These are phyloP conservation scores for Podospora pseudopauciseta DNA, from an alignment of 495 filamentous ascomycete species.

Conservation along the genomic window DNA sequence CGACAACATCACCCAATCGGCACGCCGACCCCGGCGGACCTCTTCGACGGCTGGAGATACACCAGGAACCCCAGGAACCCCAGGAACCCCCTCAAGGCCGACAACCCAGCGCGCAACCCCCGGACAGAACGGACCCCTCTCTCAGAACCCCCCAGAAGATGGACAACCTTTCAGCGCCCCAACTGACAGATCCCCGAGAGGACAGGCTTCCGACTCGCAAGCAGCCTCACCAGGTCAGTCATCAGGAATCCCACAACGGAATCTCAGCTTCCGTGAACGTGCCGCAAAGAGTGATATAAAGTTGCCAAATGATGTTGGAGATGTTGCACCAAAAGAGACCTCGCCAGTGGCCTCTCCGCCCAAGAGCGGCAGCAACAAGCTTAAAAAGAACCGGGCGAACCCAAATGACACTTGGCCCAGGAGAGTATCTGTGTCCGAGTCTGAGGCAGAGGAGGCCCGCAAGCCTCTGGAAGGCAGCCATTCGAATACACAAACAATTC, in stretches of 20 bases:
- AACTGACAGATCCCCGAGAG: slow-evolving; percentile 26
- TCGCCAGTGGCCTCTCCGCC: slow-evolving; percentile 30
- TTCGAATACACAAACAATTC: neutral
- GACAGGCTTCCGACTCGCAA: slow-evolving; percentile 30
- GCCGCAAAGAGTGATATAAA: slow-evolving; percentile 39
- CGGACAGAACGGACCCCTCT: slow-evolving; percentile 30
- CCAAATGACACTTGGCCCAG: slow-evolving; percentile 35
- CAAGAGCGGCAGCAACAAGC: slow-evolving; percentile 46
- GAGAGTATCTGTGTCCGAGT: slow-evolving; percentile 27
- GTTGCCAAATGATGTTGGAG: slow-evolving; percentile 27
- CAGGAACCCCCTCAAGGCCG: slow-evolving; percentile 25
- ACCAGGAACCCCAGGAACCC: slow-evolving; percentile 19
- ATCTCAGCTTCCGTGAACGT: slow-evolving; percentile 50
- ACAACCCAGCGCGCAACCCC: neutral
- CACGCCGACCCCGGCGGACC: slow-evolving; percentile 21
- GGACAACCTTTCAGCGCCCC: slow-evolving; percentile 25
- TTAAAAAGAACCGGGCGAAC: slow-evolving; percentile 43
- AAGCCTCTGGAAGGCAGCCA: neutral
- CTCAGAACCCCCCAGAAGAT: slow-evolving; percentile 38
- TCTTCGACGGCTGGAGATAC: slow-evolving; percentile 14
- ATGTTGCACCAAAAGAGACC: slow-evolving; percentile 19
- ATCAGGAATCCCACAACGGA: slow-evolving; percentile 41
- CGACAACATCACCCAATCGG: slow-evolving; percentile 11
- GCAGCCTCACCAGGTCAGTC: slow-evolving; percentile 25
- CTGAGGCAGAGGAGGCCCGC: neutral